Evolutionary conservation across 495 filamentous ascomycete species (phyloP), one percentile per base, ranked within the genome.

Genomic region (Monascus purpureus): DNA sequence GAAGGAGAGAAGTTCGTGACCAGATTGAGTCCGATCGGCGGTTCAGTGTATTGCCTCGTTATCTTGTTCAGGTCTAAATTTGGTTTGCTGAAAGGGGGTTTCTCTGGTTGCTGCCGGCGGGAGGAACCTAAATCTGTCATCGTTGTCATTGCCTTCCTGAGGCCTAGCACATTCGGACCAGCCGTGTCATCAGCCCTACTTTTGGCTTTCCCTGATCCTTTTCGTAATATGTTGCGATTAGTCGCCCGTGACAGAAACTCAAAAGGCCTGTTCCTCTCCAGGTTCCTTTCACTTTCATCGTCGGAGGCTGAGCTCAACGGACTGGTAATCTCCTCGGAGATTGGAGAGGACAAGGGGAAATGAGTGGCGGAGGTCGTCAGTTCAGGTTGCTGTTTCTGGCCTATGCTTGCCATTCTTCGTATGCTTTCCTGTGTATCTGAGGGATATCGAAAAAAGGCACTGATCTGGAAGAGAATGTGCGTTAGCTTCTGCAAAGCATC

Each of bases 1-100:
- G 55, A 22, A 11, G 40, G 41, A 2, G 55, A 52, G 28, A 68
- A 61, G 29, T 65, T 53, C 3, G 80, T 83, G 6, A 80, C 65
- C 3, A 86, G 42, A 40, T 68, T 81, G 46, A 84, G 63, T 2
- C 76, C 77, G 2, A 54, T 34, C 8, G 68, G 70, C 43, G 54
- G 50, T 20, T 57, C 60, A 13, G 59, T 63, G 35, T 69, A 77
- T 37, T 70, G 70, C 39, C 50, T 57, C 16, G 31, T 42, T 22
- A 55, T 53, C 0, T 46, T 45, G 9, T 17, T 15, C 3, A 31
- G 15, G 17, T 16, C 14, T 16, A 16, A 16, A 6, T 7, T 30
- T 6, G 17, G 4, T 13, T 19, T 19, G 29, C n/a, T n/a, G n/a
- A n/a, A n/a, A n/a, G n/a, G n/a, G n/a, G n/a, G n/a, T n/a, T 31